phyloP scores from a whole-genome alignment of 768 basidiomycete genomes.

The Pleurotus salmoneostramineus region DNA sequence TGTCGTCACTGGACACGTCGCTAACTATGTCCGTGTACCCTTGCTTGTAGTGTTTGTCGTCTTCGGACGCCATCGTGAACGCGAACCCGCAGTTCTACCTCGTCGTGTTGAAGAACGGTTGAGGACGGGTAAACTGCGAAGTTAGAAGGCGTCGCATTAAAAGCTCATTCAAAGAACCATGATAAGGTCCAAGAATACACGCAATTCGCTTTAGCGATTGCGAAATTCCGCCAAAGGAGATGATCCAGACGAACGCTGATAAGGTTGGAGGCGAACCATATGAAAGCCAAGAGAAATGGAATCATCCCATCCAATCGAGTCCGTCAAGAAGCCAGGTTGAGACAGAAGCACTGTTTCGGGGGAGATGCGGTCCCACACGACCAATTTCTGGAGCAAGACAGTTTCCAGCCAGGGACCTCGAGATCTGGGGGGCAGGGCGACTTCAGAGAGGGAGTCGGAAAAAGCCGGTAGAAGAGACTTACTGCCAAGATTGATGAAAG shows the following conservation, averaged over 20 bases:
- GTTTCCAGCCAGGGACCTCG: too few species aligned
- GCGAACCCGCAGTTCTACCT: too few species aligned
- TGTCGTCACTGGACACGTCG: background rate
- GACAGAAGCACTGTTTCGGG: too few species aligned
- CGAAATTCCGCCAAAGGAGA: background rate
- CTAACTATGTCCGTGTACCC: background rate
- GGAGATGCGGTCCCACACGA: too few species aligned
- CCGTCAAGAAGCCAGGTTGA: too few species aligned
- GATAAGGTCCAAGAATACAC: too few species aligned
- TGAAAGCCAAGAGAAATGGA: background rate
- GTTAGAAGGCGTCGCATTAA: background rate
- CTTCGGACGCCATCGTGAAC: background rate
- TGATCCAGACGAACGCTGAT: background rate
- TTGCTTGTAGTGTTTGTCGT: background rate
- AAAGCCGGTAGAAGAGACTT: too few species aligned
- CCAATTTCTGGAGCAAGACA: too few species aligned
- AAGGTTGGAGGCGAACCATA: background rate
- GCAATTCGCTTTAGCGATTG: background rate
- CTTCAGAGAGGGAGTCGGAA: too few species aligned
- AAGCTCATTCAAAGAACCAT: background rate
- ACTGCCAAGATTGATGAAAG: too few species aligned
- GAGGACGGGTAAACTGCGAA: background rate
- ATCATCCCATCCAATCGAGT: background rate
- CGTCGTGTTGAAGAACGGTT: too few species aligned
- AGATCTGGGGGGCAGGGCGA: too few species aligned